Conservation (phyloP, 2,329 filamentous ascomycete species). For the Colletotrichum tanaceti region DNA sequence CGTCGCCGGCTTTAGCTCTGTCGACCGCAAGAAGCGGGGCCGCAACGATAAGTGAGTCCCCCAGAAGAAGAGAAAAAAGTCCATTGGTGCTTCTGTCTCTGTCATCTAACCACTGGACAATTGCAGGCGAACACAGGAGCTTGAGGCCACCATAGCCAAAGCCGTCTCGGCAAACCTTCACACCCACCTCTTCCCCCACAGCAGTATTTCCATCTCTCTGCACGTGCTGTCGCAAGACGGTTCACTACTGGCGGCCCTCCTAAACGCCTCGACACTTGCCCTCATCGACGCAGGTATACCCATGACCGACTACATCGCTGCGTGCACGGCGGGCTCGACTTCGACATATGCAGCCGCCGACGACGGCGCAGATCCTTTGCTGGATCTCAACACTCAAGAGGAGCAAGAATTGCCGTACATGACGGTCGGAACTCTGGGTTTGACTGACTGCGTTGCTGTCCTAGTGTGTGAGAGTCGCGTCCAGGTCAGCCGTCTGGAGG, state of each 20-base stretch:
- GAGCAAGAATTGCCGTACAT: conserved; percentile 90
- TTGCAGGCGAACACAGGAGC: conserved; percentile 79
- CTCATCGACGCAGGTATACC: conserved; percentile 95
- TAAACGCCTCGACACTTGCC: conserved; percentile 92
- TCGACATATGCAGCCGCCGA: conserved; percentile 73
- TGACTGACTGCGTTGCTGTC: conserved; percentile 79
- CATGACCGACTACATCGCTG: conserved; percentile 91
- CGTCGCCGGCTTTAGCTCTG: conserved; percentile 87
- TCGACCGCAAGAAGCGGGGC: conserved; percentile 82
- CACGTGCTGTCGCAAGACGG: conserved; percentile 93
- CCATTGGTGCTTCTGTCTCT: not conserved
- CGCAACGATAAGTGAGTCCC: conserved; percentile 79
- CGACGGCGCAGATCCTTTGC: conserved; percentile 78
- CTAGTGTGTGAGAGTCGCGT: conserved; percentile 89
- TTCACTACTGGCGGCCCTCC: conserved; percentile 85
- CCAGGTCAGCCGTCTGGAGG: conserved; percentile 84
- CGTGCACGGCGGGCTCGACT: conserved; percentile 87
- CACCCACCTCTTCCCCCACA: conserved; percentile 89
- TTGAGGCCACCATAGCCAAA: conserved; percentile 81
- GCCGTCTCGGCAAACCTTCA: conserved; percentile 84
- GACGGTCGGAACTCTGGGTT: conserved; percentile 84
- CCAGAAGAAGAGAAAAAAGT: not conserved
- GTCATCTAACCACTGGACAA: not conserved
- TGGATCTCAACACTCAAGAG: conserved; percentile 83
- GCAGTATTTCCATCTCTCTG: conserved; percentile 83